Conservation (phyloP, 768 basidiomycete genomes). For the Phlebiopsis gigantea region DNA sequence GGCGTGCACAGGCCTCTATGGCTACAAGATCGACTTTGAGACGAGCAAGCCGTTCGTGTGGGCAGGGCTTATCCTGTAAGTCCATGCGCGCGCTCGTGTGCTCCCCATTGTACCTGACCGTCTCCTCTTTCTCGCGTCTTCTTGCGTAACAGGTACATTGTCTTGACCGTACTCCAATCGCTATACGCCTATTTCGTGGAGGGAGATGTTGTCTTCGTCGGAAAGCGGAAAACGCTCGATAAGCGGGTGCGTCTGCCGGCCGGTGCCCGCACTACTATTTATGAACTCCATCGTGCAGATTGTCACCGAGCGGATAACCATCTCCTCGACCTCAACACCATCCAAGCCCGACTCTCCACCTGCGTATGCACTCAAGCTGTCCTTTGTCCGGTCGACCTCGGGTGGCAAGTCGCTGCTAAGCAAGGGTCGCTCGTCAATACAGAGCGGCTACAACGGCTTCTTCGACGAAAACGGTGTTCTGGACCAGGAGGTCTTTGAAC, state of each 20-base stretch:
- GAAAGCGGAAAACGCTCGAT: conserved; percentile 85
- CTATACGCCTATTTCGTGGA: conserved; percentile 86
- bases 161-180: conserved; percentile 67
- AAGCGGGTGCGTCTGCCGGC: conserved; percentile 55
- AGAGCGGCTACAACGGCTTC: conserved; percentile 61
- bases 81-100: conserved; percentile 17
- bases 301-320: conserved; percentile 82
- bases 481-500: conserved; percentile 70
- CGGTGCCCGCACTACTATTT: neutral
- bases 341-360: conserved; percentile 49
- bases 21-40: conserved; percentile 86
- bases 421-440: conserved; percentile 55
- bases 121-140: neutral
- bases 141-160: conserved; percentile 54
- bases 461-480: conserved; percentile 80
- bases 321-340: conserved; percentile 65
- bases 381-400: conserved; percentile 75
- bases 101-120: conserved; percentile 2
- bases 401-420: conserved; percentile 82
- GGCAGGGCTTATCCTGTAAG: conserved; percentile 74
- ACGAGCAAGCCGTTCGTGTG: conserved; percentile 77
- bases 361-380: conserved; percentile 59
- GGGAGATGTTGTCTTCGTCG: conserved; percentile 79
- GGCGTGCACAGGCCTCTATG: conserved; percentile 75
- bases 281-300: conserved; percentile 44